Base-by-base conservation (phyloP, 192 early-diverging fungal species). In the Coemansia sp. region DNA sequence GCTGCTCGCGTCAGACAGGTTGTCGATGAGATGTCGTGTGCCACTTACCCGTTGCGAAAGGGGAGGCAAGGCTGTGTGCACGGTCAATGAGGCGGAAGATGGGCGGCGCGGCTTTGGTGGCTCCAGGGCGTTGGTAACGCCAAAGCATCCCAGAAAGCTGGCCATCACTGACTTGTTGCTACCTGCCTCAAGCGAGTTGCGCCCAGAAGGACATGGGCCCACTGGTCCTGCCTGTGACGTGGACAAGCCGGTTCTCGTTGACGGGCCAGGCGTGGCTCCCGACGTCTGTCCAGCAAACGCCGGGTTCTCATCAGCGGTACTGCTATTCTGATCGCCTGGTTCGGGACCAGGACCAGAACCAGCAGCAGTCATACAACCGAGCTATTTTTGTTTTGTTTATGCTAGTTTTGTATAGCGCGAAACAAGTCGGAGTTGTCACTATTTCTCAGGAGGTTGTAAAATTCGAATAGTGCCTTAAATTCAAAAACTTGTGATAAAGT, bases 91-190 rank as follows among this genome's bases (percentile, higher is more conserved):
- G 11, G 55, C 8, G 4, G 29, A 59, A 16, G 52, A 55, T 55
- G 55, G 36, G 15, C 55, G 55, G 4, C 34, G 55, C 55, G 55
- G 55, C 55, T 31, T 59, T 16, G 55, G 55, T 2, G 55, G 55
- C 16, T 59, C 55, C 55, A 59, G 55, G 15, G 55, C 55, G 33
- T 59, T 59, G 55, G 55, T 18, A n/a, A 59, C 55, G 13, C 55
- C 55, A 59, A 59, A 59, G 55, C 55, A 59, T 31, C 31, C 55
- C 55, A 59, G 31, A 59, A 59, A 59, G 55, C 18, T 33, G 31
- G 55, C 55, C 16, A 33, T 24, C 47, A 22, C 47, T 22, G 31
- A 33, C 55, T 31, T 31, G 16, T 24, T 33, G 7, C 5, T 7
- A 33, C 16, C 55, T 36, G 55, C 16, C 31, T 59, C 55, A n/a